Base-by-base conservation (phyloP, 345 rosid species). In the Turritis glabra region DNA sequence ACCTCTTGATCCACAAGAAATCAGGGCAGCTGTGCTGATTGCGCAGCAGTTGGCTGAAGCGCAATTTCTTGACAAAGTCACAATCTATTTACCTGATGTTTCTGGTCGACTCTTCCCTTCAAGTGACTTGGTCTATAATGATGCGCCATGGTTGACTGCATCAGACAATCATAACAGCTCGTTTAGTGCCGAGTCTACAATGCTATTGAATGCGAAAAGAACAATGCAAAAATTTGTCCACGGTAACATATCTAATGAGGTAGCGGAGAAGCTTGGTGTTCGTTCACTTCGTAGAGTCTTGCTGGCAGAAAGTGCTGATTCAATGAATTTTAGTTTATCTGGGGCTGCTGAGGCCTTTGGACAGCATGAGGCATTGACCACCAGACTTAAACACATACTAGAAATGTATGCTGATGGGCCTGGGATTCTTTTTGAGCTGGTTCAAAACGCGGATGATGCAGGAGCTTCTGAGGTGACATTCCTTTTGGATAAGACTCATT, bases 341-440 rank as follows among this genome's bases (percentile, higher is more conserved):
- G 97, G 98, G 64, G 97, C 97, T 66, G 92, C 96, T 73, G 98
- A 93, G 87, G 98, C 98, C 43, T 93, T 93, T 83, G 98, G 98
- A 59, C 98, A 93, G 81, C 98, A 93, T 82, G 98, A 93, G 79
- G 93, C 97, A 60, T 85, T 93, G 86, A 93, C 98, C 55, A 93
- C 97, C 1, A 89, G 98, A 79, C 97, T 93, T 37, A 90, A 84
- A 78, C 98, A 93, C 82, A 93, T 93, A 81, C 91, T 93, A 69
- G 97, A 93, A 79, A 93, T 93, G 98, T 93, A 93, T 84, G 96
- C 98, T 44, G 98, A 93, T 85, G 98, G 98, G 71, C 98, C 97
- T 61, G 98, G 98, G 57, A 83, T 85, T 81, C 96, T 93, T 37
- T 93, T 90, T 77, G 98, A 93, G 84, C 84, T 90, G 75, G 90